Conservation (phyloP, 257 asterid species). For the Solanum dulcamara region DNA sequence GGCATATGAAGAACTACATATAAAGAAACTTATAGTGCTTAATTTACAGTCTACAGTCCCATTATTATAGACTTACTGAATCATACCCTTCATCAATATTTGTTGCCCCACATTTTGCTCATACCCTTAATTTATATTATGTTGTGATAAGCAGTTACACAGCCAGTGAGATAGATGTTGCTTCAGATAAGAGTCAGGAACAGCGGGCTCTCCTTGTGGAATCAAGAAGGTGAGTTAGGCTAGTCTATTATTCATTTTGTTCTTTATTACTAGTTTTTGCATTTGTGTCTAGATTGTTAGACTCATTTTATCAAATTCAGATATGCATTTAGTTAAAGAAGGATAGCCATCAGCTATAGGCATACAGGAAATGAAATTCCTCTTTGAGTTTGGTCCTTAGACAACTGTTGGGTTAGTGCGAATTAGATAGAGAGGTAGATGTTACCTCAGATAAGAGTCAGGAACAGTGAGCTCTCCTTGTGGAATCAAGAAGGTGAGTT, state of each 20-base stretch:
- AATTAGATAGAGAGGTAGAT: too few species aligned
- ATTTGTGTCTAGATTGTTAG: not conserved
- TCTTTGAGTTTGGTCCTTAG: too few species aligned
- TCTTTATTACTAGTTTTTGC: not conserved
- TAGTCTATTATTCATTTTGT: not conserved
- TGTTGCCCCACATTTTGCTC: not conserved
- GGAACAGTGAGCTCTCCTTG: constrained; percentile 58
- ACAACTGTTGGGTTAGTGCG: too few species aligned
- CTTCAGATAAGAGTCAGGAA: constrained; percentile 33
- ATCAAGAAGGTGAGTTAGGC: constrained; percentile 54
- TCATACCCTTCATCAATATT: not conserved
- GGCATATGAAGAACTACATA: not conserved
- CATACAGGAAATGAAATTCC: too few species aligned
- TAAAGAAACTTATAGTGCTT: not conserved
- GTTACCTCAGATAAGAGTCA: constrained; percentile 26
- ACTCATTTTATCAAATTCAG: too few species aligned
- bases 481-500: constrained; percentile 67
- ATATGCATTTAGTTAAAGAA: too few species aligned
- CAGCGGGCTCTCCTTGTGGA: constrained; percentile 58
- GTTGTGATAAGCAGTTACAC: constrained; percentile 39
- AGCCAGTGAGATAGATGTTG: constrained; percentile 38
- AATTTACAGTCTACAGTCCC: not conserved
- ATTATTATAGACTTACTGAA: not conserved
- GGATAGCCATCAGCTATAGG: too few species aligned
- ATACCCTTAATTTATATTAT: not conserved